These are phyloP conservation scores for Chlorella ohadii DNA, from an alignment of 139 green algal species.

Conservation along the genomic window DNA sequence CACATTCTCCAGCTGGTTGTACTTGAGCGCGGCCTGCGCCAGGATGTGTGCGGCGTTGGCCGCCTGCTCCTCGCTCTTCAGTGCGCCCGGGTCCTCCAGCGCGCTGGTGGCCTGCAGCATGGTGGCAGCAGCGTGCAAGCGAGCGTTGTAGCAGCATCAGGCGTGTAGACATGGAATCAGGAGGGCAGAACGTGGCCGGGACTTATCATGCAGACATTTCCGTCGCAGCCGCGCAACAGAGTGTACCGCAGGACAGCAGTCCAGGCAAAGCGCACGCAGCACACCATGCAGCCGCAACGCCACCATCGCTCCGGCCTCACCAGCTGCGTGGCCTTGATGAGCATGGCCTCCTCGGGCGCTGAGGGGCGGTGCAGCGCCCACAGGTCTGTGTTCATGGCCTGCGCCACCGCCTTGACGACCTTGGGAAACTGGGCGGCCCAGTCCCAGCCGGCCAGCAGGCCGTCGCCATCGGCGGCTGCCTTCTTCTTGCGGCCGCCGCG, in stretches of 20 bases:
- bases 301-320: no score
- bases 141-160: no score
- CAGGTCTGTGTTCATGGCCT: conserved; percentile 66
- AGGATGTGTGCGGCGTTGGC: conserved; percentile 51
- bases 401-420: conserved; percentile 53
- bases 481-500: conserved; percentile 39
- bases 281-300: background rate
- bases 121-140: no score
- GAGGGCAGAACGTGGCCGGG: no score
- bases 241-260: background rate
- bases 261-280: background rate
- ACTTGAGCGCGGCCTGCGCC: conserved; percentile 57
- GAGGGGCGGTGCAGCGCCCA: conserved; percentile 62
- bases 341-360: conserved; percentile 58
- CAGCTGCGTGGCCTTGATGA: conserved; percentile 54
- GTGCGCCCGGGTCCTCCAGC: conserved; percentile 50
- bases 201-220: no score
- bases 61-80: conserved; percentile 35
- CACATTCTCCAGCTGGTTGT: conserved; percentile 70
- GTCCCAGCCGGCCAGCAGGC: conserved; percentile 54
- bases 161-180: no score
- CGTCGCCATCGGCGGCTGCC: conserved; percentile 32
- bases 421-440: conserved; percentile 62
- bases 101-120: conserved; percentile 14
- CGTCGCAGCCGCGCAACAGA: no score